A percentile compares a stretch with the other conserved stretches of the same genome.
phyloP scores from a whole-genome alignment of 306 rosid genomes.

The Sphenostylis stenocarpa region DNA sequence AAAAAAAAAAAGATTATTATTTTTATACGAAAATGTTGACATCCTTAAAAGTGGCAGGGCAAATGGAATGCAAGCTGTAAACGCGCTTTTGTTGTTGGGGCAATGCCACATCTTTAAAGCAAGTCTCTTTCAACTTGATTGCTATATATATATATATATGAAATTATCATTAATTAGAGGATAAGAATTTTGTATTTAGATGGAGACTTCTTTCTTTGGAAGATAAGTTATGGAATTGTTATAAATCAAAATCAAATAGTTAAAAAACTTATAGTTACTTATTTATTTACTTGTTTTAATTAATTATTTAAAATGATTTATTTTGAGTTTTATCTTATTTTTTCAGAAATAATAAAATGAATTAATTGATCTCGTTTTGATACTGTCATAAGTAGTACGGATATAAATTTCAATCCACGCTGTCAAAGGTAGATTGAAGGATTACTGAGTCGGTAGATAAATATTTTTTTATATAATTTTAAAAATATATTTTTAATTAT shows the following conservation, averaged over 20 bases:
- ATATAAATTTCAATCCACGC: no score
- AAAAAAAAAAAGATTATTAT: background rate
- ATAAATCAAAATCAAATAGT: background rate
- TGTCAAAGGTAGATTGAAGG: no score
- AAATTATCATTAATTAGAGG: no score
- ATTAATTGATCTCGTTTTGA: no score
- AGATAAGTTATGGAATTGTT: background rate
- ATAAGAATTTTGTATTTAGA: no score
- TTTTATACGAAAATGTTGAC: background rate
- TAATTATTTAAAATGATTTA: background rate
- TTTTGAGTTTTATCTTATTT: background rate
- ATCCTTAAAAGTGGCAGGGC: background rate
- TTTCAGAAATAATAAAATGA: no score
- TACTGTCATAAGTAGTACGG: no score
- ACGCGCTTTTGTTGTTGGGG: constrained; percentile 18
- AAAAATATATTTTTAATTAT: no score
- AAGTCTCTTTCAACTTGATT: constrained; percentile 19
- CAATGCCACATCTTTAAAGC: background rate
- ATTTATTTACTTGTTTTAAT: no score
- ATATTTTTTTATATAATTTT: no score
- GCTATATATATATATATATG: background rate
- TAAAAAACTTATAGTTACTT: background rate
- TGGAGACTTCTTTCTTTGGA: no score
- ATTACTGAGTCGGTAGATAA: no score
- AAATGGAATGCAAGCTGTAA: background rate